These are phyloP conservation scores for Cichorium intybus DNA, from an alignment of 140 eudicot genomes.

Conservation along the genomic window DNA sequence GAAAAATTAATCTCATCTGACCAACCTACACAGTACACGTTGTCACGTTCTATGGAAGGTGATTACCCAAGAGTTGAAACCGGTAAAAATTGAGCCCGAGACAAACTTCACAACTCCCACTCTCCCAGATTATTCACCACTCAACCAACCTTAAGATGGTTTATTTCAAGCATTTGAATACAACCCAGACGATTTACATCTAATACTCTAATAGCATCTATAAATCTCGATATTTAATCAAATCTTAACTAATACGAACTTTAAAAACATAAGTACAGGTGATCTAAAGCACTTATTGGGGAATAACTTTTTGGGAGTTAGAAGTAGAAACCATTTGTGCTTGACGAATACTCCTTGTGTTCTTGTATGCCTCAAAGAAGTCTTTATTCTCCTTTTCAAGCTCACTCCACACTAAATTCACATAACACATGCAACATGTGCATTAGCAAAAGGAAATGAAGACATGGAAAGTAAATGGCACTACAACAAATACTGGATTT, in stretches of 20 bases:
- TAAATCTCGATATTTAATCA: not conserved
- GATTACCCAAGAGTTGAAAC: not conserved
- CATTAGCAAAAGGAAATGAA: not conserved
- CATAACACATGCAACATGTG: slow-evolving; percentile 23
- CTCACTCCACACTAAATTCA: slow-evolving; percentile 74
- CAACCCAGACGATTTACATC: not conserved
- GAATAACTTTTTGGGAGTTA: not conserved
- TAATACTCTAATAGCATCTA: not conserved
- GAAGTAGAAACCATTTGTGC: slow-evolving; percentile 8
- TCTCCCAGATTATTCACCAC: too few species aligned
- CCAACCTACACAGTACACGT: too few species aligned
- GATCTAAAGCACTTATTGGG: not conserved
- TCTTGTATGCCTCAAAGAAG: slow-evolving; percentile 65
- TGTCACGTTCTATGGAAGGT: too few species aligned
- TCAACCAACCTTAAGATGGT: too few species aligned
- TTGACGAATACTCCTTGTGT: slow-evolving; percentile 30
- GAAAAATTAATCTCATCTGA: too few species aligned
- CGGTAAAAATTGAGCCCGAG: too few species aligned
- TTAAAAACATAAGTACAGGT: slow-evolving; percentile 13
- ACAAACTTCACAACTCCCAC: too few species aligned
- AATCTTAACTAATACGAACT: not conserved
- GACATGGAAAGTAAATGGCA: not conserved
- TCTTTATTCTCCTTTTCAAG: slow-evolving; percentile 82
- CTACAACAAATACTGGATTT: too few species aligned
- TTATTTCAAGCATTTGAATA: not conserved